Evolutionary conservation across 208 protist species (phyloP).

Genomic region (Trypanosoma vivax): DNA sequence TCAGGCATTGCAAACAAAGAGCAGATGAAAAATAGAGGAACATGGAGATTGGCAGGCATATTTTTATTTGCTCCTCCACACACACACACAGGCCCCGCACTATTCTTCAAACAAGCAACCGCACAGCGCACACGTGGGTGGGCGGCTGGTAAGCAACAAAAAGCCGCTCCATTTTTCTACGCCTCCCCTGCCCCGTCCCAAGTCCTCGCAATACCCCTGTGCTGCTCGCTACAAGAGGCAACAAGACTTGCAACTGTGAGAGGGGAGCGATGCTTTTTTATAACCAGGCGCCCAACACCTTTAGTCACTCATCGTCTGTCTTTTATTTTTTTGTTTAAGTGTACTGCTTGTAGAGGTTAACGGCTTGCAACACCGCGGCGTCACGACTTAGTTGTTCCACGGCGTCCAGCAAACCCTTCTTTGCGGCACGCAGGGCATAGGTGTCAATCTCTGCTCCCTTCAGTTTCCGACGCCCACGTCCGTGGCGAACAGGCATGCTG

Average conservation of each 20-base stretch:
- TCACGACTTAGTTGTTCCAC: slow-evolving; percentile 58
- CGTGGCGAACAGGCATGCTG: background rate
- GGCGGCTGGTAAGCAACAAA: too few species aligned
- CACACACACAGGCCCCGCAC: too few species aligned
- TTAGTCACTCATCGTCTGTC: background rate
- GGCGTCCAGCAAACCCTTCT: slow-evolving; percentile 29
- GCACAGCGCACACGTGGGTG: too few species aligned
- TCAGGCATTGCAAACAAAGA: too few species aligned
- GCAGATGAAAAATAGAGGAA: background rate
- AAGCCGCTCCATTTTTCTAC: too few species aligned
- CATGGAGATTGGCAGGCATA: background rate
- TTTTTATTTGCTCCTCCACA: background rate
- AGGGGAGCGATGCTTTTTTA: too few species aligned
- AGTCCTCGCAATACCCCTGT: too few species aligned
- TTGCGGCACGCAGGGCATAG: slow-evolving; percentile 30
- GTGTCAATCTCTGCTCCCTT: slow-evolving; percentile 46
- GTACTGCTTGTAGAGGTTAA: slow-evolving; percentile 30
- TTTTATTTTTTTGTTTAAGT: slow-evolving; percentile 3
- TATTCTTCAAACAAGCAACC: too few species aligned
- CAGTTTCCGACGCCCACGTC: slow-evolving; percentile 28
- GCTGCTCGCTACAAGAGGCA: too few species aligned
- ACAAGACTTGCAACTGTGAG: too few species aligned
- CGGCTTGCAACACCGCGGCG: slow-evolving; percentile 39
- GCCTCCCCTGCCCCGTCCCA: too few species aligned
- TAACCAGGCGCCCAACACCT: too few species aligned